phyloP scores from a whole-genome alignment of 495 filamentous ascomycete genomes.

The Neurospora sp. region DNA sequence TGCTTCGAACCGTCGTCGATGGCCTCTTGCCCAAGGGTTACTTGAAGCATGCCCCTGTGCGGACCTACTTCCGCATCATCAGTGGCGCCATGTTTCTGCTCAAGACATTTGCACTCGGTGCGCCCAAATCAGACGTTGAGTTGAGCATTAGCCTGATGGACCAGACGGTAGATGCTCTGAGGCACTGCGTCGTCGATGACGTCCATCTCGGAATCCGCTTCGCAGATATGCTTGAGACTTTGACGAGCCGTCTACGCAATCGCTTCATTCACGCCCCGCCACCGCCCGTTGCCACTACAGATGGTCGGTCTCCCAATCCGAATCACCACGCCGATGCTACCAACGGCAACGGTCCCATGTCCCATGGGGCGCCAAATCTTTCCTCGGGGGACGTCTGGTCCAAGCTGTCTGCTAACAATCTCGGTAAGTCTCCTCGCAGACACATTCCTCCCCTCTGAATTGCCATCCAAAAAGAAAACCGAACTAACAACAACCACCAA shows the following conservation, averaged over 20 bases:
- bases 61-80: slow-evolving; percentile 91
- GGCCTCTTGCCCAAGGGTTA: slow-evolving; percentile 72
- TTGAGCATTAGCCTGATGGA: slow-evolving; percentile 75
- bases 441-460: no score
- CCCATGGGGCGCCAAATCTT: slow-evolving; percentile 8
- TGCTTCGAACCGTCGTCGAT: slow-evolving; percentile 74
- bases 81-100: slow-evolving; percentile 92
- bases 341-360: slow-evolving; percentile 18
- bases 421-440: slow-evolving; percentile 11
- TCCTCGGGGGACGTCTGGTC: neutral
- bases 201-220: slow-evolving; percentile 92
- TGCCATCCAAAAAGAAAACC: neutral
- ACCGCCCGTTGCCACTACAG: slow-evolving; percentile 17
- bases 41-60: slow-evolving; percentile 83
- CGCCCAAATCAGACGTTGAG: slow-evolving; percentile 78
- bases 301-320: slow-evolving; percentile 27
- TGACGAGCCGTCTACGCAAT: slow-evolving; percentile 63
- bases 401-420: slow-evolving; percentile 1
- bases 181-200: slow-evolving; percentile 84
- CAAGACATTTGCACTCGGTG: slow-evolving; percentile 86
- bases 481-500: neutral
- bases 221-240: slow-evolving; percentile 77
- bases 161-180: slow-evolving; percentile 65
- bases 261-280: slow-evolving; percentile 57
- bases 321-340: slow-evolving; percentile 15